Base-by-base conservation (phyloP, 495 filamentous ascomycete species). In the Hypomontagnella submonticulosa region DNA sequence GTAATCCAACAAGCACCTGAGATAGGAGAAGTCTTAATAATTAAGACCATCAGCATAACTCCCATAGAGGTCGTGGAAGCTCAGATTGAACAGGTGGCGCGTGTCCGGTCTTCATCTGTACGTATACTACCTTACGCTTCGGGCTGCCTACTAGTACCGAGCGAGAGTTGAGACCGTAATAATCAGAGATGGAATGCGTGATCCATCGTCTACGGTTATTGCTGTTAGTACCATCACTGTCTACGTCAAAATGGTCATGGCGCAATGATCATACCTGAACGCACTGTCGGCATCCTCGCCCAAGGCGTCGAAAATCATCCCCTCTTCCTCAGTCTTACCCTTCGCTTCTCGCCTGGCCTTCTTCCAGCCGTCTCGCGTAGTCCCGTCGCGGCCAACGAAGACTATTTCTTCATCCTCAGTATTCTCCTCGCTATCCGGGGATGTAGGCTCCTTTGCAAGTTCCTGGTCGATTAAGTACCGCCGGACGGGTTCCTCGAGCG, bases 381-480 rank as follows among this genome's bases (percentile, higher is more conserved):
- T 81, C 4, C 90, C 89, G 68, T 91, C 88, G 4, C 90, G 81
- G 1, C 92, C 93, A 8, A 97, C 88, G 73, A 97, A 97, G 2
- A 97, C 92, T 66, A 98, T 92, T 76, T 98, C 94, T 57, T 96
- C 93, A 67, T 96, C 92, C 36, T 89, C 88, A 16, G 83, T 80
- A 53, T 85, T 85, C 12, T 80, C 76, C 15, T 85, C 82, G 15
- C 23, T 38, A 8, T 80, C 77, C 13, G 60, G 41, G 15, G 82
- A 73, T 1, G 73, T 79, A 55, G 84, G 80, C 5, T 82, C 80
- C 34, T 79, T 76, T 0, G 80, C 82, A 30, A 87, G 81, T 48
- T 67, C 69, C 19, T 70, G 62, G 43, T 79, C 73, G 1, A 79
- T 68, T 16, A 82, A 48, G 61, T 78, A 81, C 49, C 67, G 59